Evolutionary conservation across 345 rosid genomes (phyloP), one percentile per base, ranked within the genome.

Genomic region (Iberis pinnata): DNA sequence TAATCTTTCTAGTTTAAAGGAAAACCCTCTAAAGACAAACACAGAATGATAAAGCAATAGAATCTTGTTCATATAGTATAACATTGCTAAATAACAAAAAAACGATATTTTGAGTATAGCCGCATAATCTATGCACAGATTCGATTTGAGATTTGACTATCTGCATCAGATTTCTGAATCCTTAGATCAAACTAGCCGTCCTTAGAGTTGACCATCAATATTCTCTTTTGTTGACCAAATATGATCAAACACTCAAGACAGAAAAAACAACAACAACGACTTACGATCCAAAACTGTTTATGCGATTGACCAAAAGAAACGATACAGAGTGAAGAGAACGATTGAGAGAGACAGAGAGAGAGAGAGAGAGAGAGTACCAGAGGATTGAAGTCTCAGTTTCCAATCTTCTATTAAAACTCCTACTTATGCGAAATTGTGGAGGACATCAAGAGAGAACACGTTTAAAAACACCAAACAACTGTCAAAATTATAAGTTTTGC

Each of bases 311-410:
- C 12, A 37, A 16, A 18, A 6, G 25, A 42, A 29, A 10, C 9
- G n/a, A n/a, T 7, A 31, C 15, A 44, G 20, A 33, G 49, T 29
- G 31, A 32, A 44, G 43, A 57, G 20, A 32, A 57, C 42, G 15
- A 15, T 12, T 16, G 22, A 16, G 43, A 43, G 6, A 6, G 18
- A 33, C 14, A 18, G 31, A n/a, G 41, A 57, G 43, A 46, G 50
- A 32, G 53, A 18, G 25, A 26, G 33, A 48, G 38, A 18, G 11
- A 18, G 32, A 18, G 40, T 44, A 57, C 56, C 43, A 0, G 11
- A 50, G 56, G 36, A 26, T 27, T 19, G 5, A 31, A 56, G 16
- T 43, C 32, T 32, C 11, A 12, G 54, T 12, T 46, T 16, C 27
- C 15, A 29, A 58, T 46, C 38, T 36, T 46, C 54, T 12, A 7